Evolutionary conservation across 768 basidiomycete species (phyloP).

Genomic region (Amanita jacksonii): DNA sequence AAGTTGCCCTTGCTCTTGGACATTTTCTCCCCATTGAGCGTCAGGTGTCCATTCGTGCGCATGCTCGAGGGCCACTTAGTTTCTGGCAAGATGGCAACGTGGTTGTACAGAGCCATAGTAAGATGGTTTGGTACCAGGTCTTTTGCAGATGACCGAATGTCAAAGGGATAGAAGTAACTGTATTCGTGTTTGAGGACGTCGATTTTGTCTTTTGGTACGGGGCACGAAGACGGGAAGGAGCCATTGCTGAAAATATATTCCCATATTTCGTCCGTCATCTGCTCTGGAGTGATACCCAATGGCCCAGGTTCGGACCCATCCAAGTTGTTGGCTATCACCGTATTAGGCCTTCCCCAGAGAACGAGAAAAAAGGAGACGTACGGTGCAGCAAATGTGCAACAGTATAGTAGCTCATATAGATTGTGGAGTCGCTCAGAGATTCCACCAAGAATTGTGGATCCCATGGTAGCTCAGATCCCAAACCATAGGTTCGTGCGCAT

Average conservation of each 20-base stretch:
- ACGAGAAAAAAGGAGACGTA: slow-evolving; percentile 23
- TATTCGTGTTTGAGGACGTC: slow-evolving; percentile 85
- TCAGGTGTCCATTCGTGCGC: slow-evolving; percentile 92
- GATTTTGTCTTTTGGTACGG: slow-evolving; percentile 66
- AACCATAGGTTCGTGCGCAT: slow-evolving; percentile 93
- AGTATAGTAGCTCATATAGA: slow-evolving; percentile 99
- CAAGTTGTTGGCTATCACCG: slow-evolving; percentile 48
- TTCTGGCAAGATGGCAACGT: slow-evolving; percentile 89
- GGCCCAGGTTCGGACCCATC: slow-evolving; percentile 75
- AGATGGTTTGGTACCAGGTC: slow-evolving; percentile 94
- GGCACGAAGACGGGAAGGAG: slow-evolving; percentile 58
- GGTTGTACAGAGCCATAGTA: slow-evolving; percentile 90
- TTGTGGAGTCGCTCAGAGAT: slow-evolving; percentile 92
- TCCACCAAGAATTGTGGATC: slow-evolving; percentile 95
- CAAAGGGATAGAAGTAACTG: slow-evolving; percentile 96
- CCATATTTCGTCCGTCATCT: slow-evolving; percentile 98
- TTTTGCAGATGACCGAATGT: slow-evolving; percentile 96
- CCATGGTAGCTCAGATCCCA: slow-evolving; percentile 95
- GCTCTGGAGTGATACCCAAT: slow-evolving; percentile 76
- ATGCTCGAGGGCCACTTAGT: slow-evolving; percentile 88
- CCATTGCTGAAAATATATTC: slow-evolving; percentile 84
- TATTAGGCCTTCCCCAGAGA: neutral
- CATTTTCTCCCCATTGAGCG: slow-evolving; percentile 99
- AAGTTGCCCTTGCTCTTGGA: slow-evolving; percentile 95
- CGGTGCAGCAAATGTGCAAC: slow-evolving; percentile 87